Conservation (phyloP, 2,329 filamentous ascomycete species). For the Cladorrhinum sp. region DNA sequence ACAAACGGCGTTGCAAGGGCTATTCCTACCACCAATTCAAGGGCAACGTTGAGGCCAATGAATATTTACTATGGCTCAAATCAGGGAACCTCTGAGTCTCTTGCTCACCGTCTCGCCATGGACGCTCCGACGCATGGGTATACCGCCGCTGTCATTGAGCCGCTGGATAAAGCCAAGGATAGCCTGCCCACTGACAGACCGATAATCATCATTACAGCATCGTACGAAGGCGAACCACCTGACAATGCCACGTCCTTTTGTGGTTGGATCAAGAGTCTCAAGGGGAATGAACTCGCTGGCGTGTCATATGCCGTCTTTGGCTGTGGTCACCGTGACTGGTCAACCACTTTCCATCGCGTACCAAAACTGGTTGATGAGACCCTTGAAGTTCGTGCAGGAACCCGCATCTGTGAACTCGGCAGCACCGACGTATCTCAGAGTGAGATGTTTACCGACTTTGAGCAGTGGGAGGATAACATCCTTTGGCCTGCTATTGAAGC, state of each 20-base stretch:
- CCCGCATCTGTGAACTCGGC: conserved; percentile 48
- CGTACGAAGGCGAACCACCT: conserved; percentile 71
- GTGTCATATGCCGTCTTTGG: conserved; percentile 69
- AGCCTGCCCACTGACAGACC: conserved; percentile 59
- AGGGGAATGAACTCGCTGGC: conserved; percentile 50
- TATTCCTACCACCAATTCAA: background rate
- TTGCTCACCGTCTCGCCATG: conserved; percentile 61
- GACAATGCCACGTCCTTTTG: conserved; percentile 70
- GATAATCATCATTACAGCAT: conserved; percentile 64
- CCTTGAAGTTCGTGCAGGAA: conserved; percentile 48
- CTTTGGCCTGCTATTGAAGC: conserved; percentile 50
- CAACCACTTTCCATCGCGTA: conserved; percentile 63
- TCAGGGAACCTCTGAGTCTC: conserved; percentile 69
- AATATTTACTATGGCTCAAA: conserved; percentile 73
- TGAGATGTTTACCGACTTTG: conserved; percentile 66
- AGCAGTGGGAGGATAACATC: conserved; percentile 61
- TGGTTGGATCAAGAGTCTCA: conserved; percentile 58
- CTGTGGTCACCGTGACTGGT: conserved; percentile 56
- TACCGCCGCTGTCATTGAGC: conserved; percentile 48
- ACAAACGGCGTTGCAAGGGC: background rate
- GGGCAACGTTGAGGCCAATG: conserved; percentile 42
- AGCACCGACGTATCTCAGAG: conserved; percentile 58
- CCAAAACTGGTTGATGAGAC: conserved; percentile 60
- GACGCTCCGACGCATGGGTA: conserved; percentile 62
- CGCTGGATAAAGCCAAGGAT: conserved; percentile 60